These are phyloP conservation scores for Xylariaceae sp. DNA, from an alignment of 2,329 filamentous ascomycete species.

Conservation along the genomic window DNA sequence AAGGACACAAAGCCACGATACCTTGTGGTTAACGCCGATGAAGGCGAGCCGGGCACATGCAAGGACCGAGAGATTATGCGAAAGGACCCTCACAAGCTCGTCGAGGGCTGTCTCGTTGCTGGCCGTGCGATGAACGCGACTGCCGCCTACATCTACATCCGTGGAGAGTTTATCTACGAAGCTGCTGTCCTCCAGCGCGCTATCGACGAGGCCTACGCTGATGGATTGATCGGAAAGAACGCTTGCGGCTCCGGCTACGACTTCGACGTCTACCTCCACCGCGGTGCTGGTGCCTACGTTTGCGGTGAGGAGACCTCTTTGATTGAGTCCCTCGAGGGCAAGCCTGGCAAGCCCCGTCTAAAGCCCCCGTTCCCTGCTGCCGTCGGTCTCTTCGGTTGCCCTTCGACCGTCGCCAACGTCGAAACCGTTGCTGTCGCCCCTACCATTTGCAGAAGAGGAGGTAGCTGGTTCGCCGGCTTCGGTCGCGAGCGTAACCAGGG, in stretches of 20 bases:
- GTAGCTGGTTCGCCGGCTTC: constrained; percentile 87
- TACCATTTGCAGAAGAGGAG: constrained; percentile 90
- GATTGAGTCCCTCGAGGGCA: constrained; percentile 97
- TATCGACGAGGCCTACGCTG: constrained; percentile 96
- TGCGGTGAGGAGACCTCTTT: constrained; percentile 97
- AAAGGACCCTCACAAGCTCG: constrained; percentile 98
- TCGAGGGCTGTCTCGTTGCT: constrained; percentile 94
- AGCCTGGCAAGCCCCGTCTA: constrained; percentile 94
- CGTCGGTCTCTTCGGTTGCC: constrained; percentile 96
- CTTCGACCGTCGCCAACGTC: constrained; percentile 95
- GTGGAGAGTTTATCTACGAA: constrained; percentile 96
- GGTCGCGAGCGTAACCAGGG: constrained; percentile 94
- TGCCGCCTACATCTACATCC: constrained; percentile 98
- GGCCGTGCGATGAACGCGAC: constrained; percentile 98
- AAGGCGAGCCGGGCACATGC: constrained; percentile 97
- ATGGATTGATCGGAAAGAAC: constrained; percentile 95
- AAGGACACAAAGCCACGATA: constrained; percentile 95
- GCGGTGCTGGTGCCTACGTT: constrained; percentile 94
- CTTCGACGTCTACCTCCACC: constrained; percentile 95
- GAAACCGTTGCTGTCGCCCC: constrained; percentile 94
- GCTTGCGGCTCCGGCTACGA: constrained; percentile 95
- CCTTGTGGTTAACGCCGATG: constrained; percentile 95
- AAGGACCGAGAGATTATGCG: constrained; percentile 99
- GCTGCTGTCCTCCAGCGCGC: constrained; percentile 88
- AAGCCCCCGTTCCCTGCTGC: constrained; percentile 98